phyloP scores from a whole-genome alignment of 2,329 filamentous ascomycete genomes.

The Colletotrichum coccodes region DNA sequence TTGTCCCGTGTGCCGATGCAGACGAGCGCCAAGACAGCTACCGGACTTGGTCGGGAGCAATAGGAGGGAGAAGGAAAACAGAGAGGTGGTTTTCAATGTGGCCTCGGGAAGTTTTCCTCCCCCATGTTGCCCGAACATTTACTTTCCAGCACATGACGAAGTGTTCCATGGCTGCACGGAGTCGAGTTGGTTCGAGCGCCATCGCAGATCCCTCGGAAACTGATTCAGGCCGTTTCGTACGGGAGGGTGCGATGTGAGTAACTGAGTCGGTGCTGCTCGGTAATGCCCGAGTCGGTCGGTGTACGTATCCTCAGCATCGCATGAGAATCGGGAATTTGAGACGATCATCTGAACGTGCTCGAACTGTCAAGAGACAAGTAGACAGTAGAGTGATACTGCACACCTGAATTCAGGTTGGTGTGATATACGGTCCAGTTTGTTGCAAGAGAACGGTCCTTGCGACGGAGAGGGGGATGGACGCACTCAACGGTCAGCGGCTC shows the following conservation, averaged over 20 bases:
- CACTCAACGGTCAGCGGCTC: background rate
- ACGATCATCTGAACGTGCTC: conserved; percentile 18
- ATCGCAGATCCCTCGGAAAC: conserved; percentile 14
- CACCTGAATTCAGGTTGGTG: background rate
- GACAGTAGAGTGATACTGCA: background rate
- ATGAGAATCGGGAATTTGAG: conserved; percentile 16
- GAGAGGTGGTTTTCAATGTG: background rate
- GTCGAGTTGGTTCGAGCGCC: background rate
- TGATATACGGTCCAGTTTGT: conserved; percentile 4
- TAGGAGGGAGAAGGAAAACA: no score
- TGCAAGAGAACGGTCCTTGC: background rate
- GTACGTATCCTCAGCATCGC: conserved; percentile 11
- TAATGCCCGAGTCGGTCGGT: conserved; percentile 14
- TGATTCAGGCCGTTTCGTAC: conserved; percentile 31
- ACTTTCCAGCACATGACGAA: background rate
- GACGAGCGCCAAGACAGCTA: conserved; percentile 17
- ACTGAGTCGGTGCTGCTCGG: conserved; percentile 11
- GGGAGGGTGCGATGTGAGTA: conserved; percentile 13
- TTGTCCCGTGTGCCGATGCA: background rate
- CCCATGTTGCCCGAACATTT: background rate
- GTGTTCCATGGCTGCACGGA: background rate
- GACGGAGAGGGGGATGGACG: background rate
- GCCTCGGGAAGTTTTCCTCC: background rate
- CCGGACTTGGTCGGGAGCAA: conserved; percentile 6
- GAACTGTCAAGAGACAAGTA: conserved; percentile 5